Conservation (phyloP, 2,329 filamentous ascomycete species). For the Alternaria infectoria region DNA sequence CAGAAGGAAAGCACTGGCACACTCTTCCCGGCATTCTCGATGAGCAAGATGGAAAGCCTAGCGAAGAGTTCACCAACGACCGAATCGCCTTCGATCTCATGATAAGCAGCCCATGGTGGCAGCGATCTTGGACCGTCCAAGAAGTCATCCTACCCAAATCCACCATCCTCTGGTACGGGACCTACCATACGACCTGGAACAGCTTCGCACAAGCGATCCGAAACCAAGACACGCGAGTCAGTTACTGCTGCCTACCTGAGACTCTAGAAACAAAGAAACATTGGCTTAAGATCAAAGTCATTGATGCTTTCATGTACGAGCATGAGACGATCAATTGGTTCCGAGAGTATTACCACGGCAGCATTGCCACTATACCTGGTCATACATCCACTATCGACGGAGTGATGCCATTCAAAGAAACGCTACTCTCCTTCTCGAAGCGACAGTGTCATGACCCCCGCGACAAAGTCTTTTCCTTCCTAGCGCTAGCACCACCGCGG, state of each 20-base stretch:
- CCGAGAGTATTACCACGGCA: background rate
- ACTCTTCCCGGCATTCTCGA: background rate
- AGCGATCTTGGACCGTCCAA: conserved; percentile 1
- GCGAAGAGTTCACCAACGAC: background rate
- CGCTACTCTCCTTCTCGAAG: background rate
- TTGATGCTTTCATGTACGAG: background rate
- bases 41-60: background rate
- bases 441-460: conserved; percentile 1
- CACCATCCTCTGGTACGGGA: background rate
- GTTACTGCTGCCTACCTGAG: background rate
- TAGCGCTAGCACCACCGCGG: background rate
- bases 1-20: background rate
- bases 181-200: background rate
- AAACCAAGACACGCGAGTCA: background rate
- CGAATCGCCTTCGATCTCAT: background rate
- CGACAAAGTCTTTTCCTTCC: background rate
- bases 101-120: background rate
- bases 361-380: background rate
- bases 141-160: background rate
- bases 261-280: background rate
- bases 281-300: background rate
- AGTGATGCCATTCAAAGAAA: background rate
- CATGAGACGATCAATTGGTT: background rate
- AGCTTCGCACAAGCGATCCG: background rate
- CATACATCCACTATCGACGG: too few species aligned